These are phyloP conservation scores for Mucor indicus DNA, from an alignment of 371 early-diverging fungal genomes.

Conservation along the genomic window DNA sequence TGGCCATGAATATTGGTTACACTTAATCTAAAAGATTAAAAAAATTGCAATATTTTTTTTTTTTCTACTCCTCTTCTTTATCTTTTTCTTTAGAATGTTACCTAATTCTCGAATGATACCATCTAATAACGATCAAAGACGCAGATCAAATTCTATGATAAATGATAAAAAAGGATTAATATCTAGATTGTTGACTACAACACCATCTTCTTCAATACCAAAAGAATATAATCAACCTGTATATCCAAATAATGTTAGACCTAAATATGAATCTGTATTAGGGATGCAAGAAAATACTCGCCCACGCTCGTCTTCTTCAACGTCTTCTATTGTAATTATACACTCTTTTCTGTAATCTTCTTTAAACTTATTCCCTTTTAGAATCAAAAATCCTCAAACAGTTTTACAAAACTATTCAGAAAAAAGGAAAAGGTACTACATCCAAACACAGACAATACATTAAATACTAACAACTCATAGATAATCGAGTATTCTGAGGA, in stretches of 20 bases:
- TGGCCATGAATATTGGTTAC: too few species aligned
- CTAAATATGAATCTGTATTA: constrained; percentile 10
- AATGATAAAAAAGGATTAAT: constrained; percentile 16
- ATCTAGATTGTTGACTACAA: constrained; percentile 15
- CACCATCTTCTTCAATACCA: background rate
- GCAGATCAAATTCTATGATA: constrained; percentile 19
- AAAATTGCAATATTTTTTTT: too few species aligned
- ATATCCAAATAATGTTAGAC: too few species aligned
- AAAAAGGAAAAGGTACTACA: constrained; percentile 15
- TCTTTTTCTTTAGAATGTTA: too few species aligned
- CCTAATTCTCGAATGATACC: constrained; percentile 26
- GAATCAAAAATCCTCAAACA: background rate
- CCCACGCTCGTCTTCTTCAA: background rate
- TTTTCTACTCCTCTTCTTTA: too few species aligned
- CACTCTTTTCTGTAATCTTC: too few species aligned
- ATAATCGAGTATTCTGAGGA: background rate
- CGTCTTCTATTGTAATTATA: background rate
- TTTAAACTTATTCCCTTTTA: too few species aligned
- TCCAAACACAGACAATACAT: background rate
- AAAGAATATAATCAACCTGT: background rate
- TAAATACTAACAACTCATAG: too few species aligned
- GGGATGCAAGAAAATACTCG: constrained; percentile 3
- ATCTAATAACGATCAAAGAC: constrained; percentile 7
- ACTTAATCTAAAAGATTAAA: too few species aligned
- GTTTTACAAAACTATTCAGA: constrained; percentile 23